Evolutionary conservation across 1,284 basidiomycete genomes (phyloP), one percentile per base, ranked within the genome.

Genomic region (Boletus mariae): DNA sequence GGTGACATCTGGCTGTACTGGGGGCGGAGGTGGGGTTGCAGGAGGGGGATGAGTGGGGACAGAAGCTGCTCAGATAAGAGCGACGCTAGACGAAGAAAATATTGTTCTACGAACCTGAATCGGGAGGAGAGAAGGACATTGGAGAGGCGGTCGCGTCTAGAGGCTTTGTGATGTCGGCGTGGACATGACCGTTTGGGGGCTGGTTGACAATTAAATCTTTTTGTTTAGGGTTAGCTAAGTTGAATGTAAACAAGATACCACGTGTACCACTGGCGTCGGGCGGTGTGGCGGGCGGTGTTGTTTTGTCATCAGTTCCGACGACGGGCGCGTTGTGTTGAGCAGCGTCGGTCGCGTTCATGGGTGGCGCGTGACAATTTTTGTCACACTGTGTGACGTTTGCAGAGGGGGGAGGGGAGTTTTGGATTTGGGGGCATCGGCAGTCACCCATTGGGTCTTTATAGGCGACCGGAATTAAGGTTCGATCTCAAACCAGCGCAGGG

Each of bases 401-500:
- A 64, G 65, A 65, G 66, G 66, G 72, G 38, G 68, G 65, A 75
- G 76, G 80, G 79, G 76, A 79, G 79, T 80, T 80, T 83, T 80
- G 79, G 78, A 80, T 82, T 83, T 83, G 80, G 81, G 78, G 75
- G 76, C 79, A 44, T 81, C 79, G 75, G 77, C 80, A 78, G 77
- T 73, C 79, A 77, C 76, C 77, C 80, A 80, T 69, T 70, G 68
- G 77, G 83, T 80, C 81, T 85, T 87, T 87, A 86, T 87, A 87
- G 80, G 75, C 77, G 75, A 75, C 71, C 73, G 74, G 78, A 86
- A 79, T 82, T 85, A 86, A 86, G 81, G 83, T 85, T 87, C 83
- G 83, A 83, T 83, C 82, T 82, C 82, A 69, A 66, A 66, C 62
- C 80, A 76, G 79, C 80, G 79, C 80, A 80, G 76, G 79, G 81